Percentiles rank a stretch among this genome's conserved stretches.
phyloP scores from a whole-genome alignment of 2,329 filamentous ascomycete species.

The Penicillium palitans region DNA sequence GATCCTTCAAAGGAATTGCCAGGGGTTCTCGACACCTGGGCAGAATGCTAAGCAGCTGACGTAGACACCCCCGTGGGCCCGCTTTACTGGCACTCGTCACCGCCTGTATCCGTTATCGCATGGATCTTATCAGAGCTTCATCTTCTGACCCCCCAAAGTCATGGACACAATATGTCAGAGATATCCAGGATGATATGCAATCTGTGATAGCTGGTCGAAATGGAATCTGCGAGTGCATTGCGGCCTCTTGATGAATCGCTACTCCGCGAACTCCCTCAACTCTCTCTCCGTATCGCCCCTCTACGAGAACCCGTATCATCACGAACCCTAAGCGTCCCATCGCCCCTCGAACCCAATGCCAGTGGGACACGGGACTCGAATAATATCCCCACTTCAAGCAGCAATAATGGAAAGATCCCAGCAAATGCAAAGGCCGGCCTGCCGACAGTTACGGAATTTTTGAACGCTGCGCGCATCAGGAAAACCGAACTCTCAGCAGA shows the following conservation, averaged over 20 bases:
- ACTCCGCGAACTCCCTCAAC: conserved; percentile 45
- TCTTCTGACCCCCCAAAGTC: neutral
- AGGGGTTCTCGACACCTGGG: conserved; percentile 1
- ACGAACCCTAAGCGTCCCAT: conserved; percentile 43
- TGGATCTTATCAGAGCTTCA: conserved; percentile 12
- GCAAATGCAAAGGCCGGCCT: conserved; percentile 31
- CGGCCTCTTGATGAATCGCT: conserved; percentile 44
- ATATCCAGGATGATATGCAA: conserved; percentile 5
- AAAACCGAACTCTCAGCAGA: conserved; percentile 36
- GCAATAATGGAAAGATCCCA: conserved; percentile 33
- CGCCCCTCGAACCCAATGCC: conserved; percentile 48
- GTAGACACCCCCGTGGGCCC: conserved; percentile 2
- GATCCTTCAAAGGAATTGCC: neutral
- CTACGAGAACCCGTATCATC: conserved; percentile 49
- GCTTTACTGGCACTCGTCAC: conserved; percentile 13
- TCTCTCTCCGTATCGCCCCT: conserved; percentile 49
- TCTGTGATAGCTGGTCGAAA: conserved; percentile 4
- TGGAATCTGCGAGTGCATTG: conserved; percentile 19
- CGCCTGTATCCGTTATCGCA: conserved; percentile 15
- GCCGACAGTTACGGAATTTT: conserved; percentile 38
- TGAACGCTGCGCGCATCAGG: conserved; percentile 39
- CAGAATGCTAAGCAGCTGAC: conserved; percentile 10
- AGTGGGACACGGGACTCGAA: conserved; percentile 35
- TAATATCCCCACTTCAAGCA: conserved; percentile 29
- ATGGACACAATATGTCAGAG: conserved; percentile 8